Conservation (phyloP, 768 basidiomycete species). For the Leucosporidium creatinivorum region DNA sequence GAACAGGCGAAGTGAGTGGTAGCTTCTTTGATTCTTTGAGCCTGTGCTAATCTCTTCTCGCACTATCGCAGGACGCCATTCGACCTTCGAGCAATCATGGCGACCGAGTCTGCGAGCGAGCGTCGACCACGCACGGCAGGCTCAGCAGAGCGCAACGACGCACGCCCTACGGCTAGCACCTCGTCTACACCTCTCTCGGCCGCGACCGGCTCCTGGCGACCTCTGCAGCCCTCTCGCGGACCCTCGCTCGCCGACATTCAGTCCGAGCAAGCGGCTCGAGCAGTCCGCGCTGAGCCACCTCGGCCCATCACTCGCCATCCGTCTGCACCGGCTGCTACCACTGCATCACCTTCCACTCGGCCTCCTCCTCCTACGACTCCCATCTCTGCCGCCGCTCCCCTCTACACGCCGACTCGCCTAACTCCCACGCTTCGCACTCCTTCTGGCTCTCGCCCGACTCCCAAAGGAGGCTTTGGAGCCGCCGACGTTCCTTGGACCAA, state of each 20-base stretch:
- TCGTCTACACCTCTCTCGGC: background rate
- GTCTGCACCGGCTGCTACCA: background rate
- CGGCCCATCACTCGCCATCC: background rate
- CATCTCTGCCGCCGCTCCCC: constrained; percentile 24
- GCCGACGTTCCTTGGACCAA: constrained; percentile 34
- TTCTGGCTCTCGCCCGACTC: background rate
- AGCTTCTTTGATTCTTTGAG: too few species aligned
- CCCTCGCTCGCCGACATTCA: constrained; percentile 22
- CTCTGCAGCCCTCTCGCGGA: background rate
- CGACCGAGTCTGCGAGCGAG: constrained; percentile 7
- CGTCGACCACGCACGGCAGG: background rate
- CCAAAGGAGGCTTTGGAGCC: constrained; percentile 19
- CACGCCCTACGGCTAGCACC: too few species aligned
- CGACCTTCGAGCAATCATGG: constrained; percentile 29
- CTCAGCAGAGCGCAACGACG: too few species aligned
- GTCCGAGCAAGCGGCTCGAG: constrained; percentile 6
- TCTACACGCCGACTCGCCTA: constrained; percentile 29
- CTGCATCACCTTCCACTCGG: background rate
- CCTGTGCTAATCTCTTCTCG: background rate
- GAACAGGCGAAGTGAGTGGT: background rate
- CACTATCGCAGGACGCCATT: background rate
- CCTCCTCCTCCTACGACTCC: constrained; percentile 3
- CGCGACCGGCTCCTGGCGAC: constrained; percentile 15
- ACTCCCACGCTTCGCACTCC: background rate
- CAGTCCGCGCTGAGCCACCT: background rate